Conservation (phyloP, 1,284 basidiomycete genomes). For the Neotropicomus parvogracilis region DNA sequence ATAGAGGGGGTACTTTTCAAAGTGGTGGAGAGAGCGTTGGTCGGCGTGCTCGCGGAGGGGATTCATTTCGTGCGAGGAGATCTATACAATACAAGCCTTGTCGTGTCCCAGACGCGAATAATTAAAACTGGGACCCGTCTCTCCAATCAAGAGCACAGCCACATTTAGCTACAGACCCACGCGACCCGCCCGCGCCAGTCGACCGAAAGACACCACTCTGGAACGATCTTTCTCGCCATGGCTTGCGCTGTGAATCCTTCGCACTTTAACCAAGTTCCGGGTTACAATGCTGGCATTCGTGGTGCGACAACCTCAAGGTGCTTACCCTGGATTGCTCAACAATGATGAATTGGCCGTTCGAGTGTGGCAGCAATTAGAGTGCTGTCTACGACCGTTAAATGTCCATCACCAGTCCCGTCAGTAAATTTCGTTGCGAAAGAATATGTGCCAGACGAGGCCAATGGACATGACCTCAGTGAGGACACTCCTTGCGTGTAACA, state of each 20-base stretch:
- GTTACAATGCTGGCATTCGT: too few species aligned
- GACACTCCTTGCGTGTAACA: slow-evolving; percentile 51
- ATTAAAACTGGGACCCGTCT: neutral
- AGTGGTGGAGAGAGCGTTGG: neutral
- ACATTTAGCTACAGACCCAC: too few species aligned
- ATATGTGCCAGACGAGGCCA: too few species aligned
- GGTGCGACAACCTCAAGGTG: slow-evolving; percentile 7
- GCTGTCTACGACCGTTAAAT: slow-evolving; percentile 50
- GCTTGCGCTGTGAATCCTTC: too few species aligned
- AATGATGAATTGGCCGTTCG: slow-evolving; percentile 21
- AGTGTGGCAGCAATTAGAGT: slow-evolving; percentile 43
- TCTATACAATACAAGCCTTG: neutral
- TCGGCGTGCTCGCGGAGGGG: neutral
- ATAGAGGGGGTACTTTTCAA: slow-evolving; percentile 1
- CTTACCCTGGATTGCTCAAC: slow-evolving; percentile 35
- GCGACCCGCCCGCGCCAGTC: too few species aligned
- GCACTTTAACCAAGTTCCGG: too few species aligned
- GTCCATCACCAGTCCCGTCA: slow-evolving; percentile 51
- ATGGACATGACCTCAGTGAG: too few species aligned
- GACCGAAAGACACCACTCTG: too few species aligned
- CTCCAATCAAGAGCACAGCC: neutral
- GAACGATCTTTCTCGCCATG: too few species aligned
- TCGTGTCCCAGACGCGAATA: neutral
- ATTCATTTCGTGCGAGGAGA: neutral
- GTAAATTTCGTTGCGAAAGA: slow-evolving; percentile 11